phyloP scores from a whole-genome alignment of 2,329 filamentous ascomycete species.

The Fusarium buxicola region DNA sequence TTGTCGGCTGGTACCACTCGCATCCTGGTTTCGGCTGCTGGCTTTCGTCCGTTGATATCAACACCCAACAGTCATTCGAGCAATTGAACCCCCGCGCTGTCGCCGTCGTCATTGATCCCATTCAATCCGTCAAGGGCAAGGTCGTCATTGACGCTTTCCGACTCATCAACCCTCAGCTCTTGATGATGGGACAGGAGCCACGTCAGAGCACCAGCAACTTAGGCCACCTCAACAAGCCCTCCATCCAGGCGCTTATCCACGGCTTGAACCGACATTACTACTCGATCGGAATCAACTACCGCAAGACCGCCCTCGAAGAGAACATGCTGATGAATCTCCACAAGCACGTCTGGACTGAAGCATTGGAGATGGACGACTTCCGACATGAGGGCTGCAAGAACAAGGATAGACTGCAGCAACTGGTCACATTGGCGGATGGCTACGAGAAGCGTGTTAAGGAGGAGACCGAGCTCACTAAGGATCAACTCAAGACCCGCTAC shows the following conservation, averaged over 20 bases:
- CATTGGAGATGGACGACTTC: conserved; percentile 97
- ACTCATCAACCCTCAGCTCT: conserved; percentile 95
- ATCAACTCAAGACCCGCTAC: conserved; percentile 98
- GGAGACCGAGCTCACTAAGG: conserved; percentile 96
- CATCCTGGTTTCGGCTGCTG: conserved; percentile 99
- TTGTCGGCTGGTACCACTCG: conserved; percentile 99
- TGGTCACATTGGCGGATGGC: conserved; percentile 90
- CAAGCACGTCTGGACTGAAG: conserved; percentile 99
- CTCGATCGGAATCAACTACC: conserved; percentile 97
- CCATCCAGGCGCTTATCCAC: conserved; percentile 99
- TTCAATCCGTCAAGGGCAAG: conserved; percentile 99
- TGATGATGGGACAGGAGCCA: conserved; percentile 98
- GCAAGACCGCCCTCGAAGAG: conserved; percentile 97
- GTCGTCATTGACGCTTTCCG: conserved; percentile 99
- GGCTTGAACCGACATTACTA: conserved; percentile 99
- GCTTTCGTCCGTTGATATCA: conserved; percentile 99
- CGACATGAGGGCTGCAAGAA: conserved; percentile 84
- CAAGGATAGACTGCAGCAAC: conserved; percentile 85
- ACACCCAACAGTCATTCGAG: conserved; percentile 99
- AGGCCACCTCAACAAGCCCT: conserved; percentile 98
- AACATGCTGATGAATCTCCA: conserved; percentile 99
- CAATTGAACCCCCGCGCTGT: conserved; percentile 97
- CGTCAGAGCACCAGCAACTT: conserved; percentile 98
- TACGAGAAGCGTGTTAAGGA: conserved; percentile 99
- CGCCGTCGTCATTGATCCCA: conserved; percentile 97